A percentile compares a stretch with the other conserved stretches of the same genome.
Conservation (phyloP, 345 rosid species). For the Eucalyptus cloeziana region DNA sequence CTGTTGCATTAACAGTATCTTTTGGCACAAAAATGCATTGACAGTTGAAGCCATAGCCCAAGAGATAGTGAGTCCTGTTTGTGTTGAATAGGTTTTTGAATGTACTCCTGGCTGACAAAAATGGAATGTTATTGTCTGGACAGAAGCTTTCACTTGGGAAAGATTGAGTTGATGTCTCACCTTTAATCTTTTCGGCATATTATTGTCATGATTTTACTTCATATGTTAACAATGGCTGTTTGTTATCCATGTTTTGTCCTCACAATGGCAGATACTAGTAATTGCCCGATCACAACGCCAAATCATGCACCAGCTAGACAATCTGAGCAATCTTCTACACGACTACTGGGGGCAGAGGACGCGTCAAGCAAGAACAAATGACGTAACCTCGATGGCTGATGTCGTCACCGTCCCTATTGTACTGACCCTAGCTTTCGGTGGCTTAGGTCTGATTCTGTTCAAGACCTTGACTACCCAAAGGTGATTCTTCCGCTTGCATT, state of each 20-base stretch:
- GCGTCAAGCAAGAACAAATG: slow-evolving; percentile 33
- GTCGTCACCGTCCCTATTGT: slow-evolving; percentile 34
- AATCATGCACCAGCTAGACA: slow-evolving; percentile 79
- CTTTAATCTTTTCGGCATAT: not conserved
- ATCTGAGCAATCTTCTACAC: slow-evolving; percentile 58
- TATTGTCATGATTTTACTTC: not conserved
- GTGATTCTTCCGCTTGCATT: not conserved
- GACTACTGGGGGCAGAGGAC: slow-evolving; percentile 59
- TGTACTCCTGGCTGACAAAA: not conserved
- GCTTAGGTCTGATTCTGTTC: slow-evolving; percentile 37
- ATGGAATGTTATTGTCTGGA: not conserved
- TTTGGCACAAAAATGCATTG: not conserved
- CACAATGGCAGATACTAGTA: slow-evolving; percentile 33
- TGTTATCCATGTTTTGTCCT: not conserved
- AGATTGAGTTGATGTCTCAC: not conserved
- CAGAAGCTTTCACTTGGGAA: not conserved
- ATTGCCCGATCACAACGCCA: slow-evolving; percentile 80
- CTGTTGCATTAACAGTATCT: not conserved
- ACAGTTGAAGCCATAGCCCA: not conserved
- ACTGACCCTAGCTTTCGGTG: slow-evolving; percentile 53
- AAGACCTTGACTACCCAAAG: slow-evolving; percentile 17
- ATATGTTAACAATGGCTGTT: not conserved
- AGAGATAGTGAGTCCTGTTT: not conserved
- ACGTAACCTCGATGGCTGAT: slow-evolving; percentile 11
- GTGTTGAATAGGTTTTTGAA: not conserved